Evolutionary conservation across 2,329 filamentous ascomycete species (phyloP).

Genomic region (Colletotrichum neosansevieriae): DNA sequence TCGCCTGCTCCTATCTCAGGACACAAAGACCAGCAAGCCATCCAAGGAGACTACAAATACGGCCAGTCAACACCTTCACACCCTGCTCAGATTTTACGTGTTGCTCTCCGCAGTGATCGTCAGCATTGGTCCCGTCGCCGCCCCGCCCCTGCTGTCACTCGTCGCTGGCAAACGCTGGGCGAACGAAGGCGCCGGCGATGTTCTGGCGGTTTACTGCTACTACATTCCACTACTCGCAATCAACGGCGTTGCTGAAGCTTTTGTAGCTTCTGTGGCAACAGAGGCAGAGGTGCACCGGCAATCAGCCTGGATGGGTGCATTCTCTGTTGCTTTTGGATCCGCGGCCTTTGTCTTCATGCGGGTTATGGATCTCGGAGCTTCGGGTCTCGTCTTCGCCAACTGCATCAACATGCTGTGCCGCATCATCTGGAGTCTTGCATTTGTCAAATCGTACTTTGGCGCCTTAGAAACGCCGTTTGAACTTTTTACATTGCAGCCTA

Average conservation of each 20-base stretch:
- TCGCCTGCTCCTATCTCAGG: constrained; percentile 70
- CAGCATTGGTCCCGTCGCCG: constrained; percentile 79
- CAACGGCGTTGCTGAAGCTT: constrained; percentile 92
- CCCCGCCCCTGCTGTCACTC: constrained; percentile 78
- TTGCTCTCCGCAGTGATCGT: constrained; percentile 78
- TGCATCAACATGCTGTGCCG: constrained; percentile 89
- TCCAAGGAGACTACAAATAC: constrained; percentile 47
- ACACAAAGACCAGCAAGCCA: constrained; percentile 38
- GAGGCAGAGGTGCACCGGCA: constrained; percentile 81
- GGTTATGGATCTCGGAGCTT: constrained; percentile 77
- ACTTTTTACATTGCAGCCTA: constrained; percentile 58
- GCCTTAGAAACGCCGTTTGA: constrained; percentile 57
- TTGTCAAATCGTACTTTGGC: constrained; percentile 75
- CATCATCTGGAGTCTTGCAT: constrained; percentile 82
- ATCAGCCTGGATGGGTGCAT: constrained; percentile 85
- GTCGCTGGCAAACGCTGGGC: constrained; percentile 85
- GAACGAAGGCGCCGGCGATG: constrained; percentile 75
- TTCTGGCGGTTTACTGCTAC: constrained; percentile 86
- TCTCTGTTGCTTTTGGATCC: constrained; percentile 80
- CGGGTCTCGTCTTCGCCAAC: constrained; percentile 88
- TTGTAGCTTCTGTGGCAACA: constrained; percentile 88
- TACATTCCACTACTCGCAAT: constrained; percentile 93
- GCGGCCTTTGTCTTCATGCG: constrained; percentile 81
- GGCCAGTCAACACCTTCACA: constrained; percentile 65
- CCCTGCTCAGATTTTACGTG: constrained; percentile 78